phyloP scores from a whole-genome alignment of 2,329 filamentous ascomycete genomes.

The Alternaria brassicicola region DNA sequence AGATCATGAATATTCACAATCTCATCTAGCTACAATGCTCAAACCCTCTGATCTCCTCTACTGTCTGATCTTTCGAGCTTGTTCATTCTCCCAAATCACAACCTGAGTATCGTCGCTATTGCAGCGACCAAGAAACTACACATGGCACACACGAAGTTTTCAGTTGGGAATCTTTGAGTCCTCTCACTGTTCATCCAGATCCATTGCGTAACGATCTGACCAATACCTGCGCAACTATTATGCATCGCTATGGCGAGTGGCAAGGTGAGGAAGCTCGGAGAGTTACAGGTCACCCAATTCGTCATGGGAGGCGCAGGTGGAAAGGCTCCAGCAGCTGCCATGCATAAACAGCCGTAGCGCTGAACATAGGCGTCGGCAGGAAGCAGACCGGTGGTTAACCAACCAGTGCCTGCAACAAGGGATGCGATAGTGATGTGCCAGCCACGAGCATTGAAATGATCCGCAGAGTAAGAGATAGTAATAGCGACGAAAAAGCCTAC shows the following conservation, averaged over 20 bases:
- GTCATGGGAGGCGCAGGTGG: conserved; percentile 9
- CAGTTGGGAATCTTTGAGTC: background rate
- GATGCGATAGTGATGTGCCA: conserved; percentile 9
- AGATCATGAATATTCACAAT: too few relatives aligned
- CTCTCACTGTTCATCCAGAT: conserved; percentile 2
- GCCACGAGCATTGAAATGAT: conserved; percentile 21
- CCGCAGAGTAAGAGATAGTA: conserved; percentile 23
- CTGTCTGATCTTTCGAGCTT: conserved; percentile 4
- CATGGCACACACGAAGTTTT: background rate
- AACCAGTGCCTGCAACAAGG: background rate
- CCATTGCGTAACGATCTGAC: conserved; percentile 4
- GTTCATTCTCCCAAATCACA: conserved; percentile 6
- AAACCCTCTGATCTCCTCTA: conserved; percentile 1
- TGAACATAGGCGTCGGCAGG: conserved; percentile 5
- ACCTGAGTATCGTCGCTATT: background rate
- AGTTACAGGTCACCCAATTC: conserved; percentile 7
- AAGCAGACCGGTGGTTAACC: conserved; percentile 5
- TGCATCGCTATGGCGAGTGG: conserved; percentile 5
- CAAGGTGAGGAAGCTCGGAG: conserved; percentile 6
- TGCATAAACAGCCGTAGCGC: conserved; percentile 4
- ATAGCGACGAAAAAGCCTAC: conserved; percentile 54
- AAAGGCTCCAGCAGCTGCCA: conserved; percentile 8
- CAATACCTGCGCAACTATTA: conserved; percentile 1
- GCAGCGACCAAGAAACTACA: conserved; percentile 4
- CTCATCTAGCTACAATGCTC: background rate